Base-by-base conservation (phyloP, 371 early-diverging fungal genomes). In the Mucor velutinosus region DNA sequence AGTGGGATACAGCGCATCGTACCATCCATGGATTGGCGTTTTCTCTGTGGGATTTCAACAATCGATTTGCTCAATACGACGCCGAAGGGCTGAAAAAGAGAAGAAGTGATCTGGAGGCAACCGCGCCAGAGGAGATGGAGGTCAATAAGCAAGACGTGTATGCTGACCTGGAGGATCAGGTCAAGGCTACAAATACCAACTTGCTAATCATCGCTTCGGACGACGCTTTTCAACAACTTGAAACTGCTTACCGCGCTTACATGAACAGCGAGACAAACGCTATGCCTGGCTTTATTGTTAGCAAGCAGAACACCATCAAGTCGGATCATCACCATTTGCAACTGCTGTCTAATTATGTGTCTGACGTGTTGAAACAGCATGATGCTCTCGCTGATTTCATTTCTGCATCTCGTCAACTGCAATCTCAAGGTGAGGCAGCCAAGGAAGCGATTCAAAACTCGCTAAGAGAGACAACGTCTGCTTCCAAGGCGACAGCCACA, bases 1-100 rank as follows among this genome's bases (percentile, higher is more conserved):
- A 73, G 17, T 62, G 68, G 30, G 70, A 67, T 4, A 32, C 65
- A 2, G 74, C 73, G 7, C 53, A 71, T 10, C 58, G 62, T 10
- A 45, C 55, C 7, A 58, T 77, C 11, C 15, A 33, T 2, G 61
- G 63, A 2, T 41, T 74, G 10, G 76, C 79, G 2, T 66, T 71
- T 11, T 66, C 67, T n/a, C n/a, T 79, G 0, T 83, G 81, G 79
- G 70, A 74, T 30, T 80, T 80, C 68, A 62, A 72, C 35, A 67
- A 62, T 27, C 66, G 72, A 15, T 73, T 74, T 39, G 81, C 75
- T 8, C 78, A 75, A 49, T 82, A 71, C 39, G 74, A 75, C 56
- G 64, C 75, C 0, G 69, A 69, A 19, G 72, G 58, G 4, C 25
- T 72, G 10, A 67, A 68, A 15, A 65, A 72, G 37, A 56, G 61